phyloP scores from a whole-genome alignment of 495 filamentous ascomycete species.

The Annulohypoxylon moriforme region DNA sequence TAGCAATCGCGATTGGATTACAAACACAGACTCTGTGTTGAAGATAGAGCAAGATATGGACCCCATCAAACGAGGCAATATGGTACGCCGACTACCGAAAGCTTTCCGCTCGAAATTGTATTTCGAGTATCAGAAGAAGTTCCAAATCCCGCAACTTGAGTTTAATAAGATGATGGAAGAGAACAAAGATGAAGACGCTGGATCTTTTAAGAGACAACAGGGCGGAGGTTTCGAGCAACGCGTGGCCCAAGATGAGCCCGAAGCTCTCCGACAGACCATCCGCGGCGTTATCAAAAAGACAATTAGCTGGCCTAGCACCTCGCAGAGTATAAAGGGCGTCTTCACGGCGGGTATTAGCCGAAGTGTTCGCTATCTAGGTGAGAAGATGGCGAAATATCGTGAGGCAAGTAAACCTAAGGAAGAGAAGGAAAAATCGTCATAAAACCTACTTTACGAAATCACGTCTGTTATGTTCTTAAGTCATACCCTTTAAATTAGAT shows the following conservation, averaged over 20 bases:
- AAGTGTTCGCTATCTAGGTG: slow-evolving; percentile 78
- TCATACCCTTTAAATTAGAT: background rate
- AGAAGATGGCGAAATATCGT: slow-evolving; percentile 82
- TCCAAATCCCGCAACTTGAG: slow-evolving; percentile 80
- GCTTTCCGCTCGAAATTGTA: slow-evolving; percentile 90
- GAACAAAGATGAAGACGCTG: slow-evolving; percentile 73
- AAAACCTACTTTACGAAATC: background rate
- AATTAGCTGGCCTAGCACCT: slow-evolving; percentile 88
- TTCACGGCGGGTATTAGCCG: slow-evolving; percentile 78
- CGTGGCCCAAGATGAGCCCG: slow-evolving; percentile 75
- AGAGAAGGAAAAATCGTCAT: slow-evolving; percentile 33
- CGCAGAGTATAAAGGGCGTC: slow-evolving; percentile 82
- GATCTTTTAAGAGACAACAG: slow-evolving; percentile 74
- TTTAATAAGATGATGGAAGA: slow-evolving; percentile 89
- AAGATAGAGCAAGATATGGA: slow-evolving; percentile 89
- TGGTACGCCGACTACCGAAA: slow-evolving; percentile 91
- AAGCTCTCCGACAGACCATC: slow-evolving; percentile 73
- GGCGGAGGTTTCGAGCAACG: slow-evolving; percentile 87
- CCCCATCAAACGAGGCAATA: slow-evolving; percentile 87
- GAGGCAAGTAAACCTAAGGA: slow-evolving; percentile 52
- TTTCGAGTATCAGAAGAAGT: slow-evolving; percentile 92
- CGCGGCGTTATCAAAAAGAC: slow-evolving; percentile 82
- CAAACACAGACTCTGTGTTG: slow-evolving; percentile 65
- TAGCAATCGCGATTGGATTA: slow-evolving; percentile 70
- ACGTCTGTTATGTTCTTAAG: background rate